Evolutionary conservation across 225 moss, liverwort and hornwort species (phyloP), one percentile per base, ranked within the genome.

Genomic region (Marchantia polymorpha): DNA sequence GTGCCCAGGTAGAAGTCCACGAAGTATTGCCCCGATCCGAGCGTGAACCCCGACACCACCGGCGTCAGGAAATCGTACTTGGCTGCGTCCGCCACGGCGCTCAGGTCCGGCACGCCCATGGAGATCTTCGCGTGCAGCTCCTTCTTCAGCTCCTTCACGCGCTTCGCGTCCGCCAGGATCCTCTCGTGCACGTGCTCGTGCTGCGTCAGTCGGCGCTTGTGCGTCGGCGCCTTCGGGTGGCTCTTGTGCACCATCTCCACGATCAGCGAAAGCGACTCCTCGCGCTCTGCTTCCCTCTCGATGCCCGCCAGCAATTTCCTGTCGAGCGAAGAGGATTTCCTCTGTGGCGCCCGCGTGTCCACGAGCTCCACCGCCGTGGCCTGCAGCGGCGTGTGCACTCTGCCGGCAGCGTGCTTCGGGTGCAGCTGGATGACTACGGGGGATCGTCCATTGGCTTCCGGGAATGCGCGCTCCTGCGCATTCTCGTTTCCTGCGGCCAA

Each of bases 1-100:
- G 94, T 93, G 7, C 94, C 94, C 0, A 94, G 70, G 64, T 69
- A 90, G 78, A 94, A 90, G 12, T 92, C 90, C 49, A 90, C 87
- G 63, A 92, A 91, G 74, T 94, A 94, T 49, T 94, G 90, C 23
- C 94, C 94, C 22, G 61, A 61, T 61, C 61, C 61, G 12, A 92
- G 75, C 1, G 79, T 84, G 2, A 92, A 90, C 26, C 93, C 93
- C 0, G 93, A 93, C 25, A 91, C 80, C 7, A 90, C 81, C 15
- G 92, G 92, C 49, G 89, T 91, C 39, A 88, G 68, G 72, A 93
- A 93, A 22, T 85, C 83, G 60, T 87, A 91, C 49, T 80, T 65
- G 29, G 76, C 72, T 8, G 48, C 53, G 72, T 46, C 76, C 16
- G 47, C 70, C 0, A 51, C 77, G 20, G 29, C 68, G 31, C 3